Conservation (phyloP, 768 basidiomycete genomes). For the Hypholoma sublateritium region DNA sequence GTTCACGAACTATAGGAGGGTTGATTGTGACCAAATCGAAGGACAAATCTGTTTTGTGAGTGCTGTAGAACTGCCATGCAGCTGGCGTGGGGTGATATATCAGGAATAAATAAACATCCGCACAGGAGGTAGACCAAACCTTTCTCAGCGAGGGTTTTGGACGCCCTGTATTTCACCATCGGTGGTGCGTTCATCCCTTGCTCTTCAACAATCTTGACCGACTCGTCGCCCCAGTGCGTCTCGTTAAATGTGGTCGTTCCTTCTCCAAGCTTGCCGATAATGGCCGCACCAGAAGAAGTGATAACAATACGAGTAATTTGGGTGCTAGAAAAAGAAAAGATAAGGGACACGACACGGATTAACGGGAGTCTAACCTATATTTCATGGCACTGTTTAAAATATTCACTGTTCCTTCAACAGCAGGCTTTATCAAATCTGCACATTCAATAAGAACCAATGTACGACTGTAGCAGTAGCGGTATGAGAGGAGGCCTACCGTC, state of each 20-base stretch:
- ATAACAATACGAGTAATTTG: conserved; percentile 67
- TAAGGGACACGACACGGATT: not conserved
- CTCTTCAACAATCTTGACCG: conserved; percentile 42
- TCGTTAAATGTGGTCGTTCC: conserved; percentile 42
- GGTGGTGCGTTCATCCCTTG: conserved; percentile 42
- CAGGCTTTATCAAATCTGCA: conserved; percentile 67
- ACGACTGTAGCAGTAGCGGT: not conserved
- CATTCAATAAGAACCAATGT: conserved; percentile 4
- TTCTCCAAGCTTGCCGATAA: conserved; percentile 28
- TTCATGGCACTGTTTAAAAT: conserved; percentile 60
- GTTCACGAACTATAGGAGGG: conserved; percentile 37
- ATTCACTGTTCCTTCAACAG: conserved; percentile 66
- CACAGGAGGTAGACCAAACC: conserved; percentile 26
- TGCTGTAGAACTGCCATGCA: conserved; percentile 40
- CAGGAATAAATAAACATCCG: not conserved
- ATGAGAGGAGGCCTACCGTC: not conserved
- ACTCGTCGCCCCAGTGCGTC: conserved; percentile 60
- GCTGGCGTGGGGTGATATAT: conserved; percentile 23
- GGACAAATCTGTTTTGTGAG: conserved; percentile 38
- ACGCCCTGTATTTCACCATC: conserved; percentile 54
- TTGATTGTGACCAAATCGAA: conserved; percentile 56
- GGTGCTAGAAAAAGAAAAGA: conserved; percentile 24
- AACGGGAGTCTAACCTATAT: conserved; percentile 38
- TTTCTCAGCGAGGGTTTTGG: conserved; percentile 67
- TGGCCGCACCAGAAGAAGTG: conserved; percentile 59